Evolutionary conservation across 2,329 filamentous ascomycete species (phyloP).

Genomic region (Aureobasidium namibiae): DNA sequence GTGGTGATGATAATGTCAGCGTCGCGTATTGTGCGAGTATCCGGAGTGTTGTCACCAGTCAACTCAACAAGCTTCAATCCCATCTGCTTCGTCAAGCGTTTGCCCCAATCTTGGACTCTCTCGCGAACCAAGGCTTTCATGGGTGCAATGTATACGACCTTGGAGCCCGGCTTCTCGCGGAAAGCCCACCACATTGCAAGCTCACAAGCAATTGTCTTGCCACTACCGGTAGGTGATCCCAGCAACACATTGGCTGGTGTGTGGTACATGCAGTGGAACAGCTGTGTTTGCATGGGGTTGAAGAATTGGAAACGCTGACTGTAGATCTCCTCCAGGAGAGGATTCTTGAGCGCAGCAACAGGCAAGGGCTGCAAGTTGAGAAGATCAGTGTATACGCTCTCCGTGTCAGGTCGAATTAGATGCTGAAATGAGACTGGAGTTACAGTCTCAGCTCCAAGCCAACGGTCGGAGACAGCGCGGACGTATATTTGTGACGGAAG

Average conservation of each 20-base stretch:
- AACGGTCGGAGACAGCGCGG: constrained; percentile 85
- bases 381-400: constrained; percentile 93
- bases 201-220: constrained; percentile 93
- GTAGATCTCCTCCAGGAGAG: constrained; percentile 80
- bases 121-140: constrained; percentile 99
- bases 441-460: constrained; percentile 94
- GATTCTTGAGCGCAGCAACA: constrained; percentile 79
- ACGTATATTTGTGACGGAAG: constrained; percentile 95
- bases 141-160: constrained; percentile 97
- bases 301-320: constrained; percentile 86
- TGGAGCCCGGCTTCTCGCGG: constrained; percentile 84
- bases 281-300: constrained; percentile 98
- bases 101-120: constrained; percentile 89
- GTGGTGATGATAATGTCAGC: constrained; percentile 98
- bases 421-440: constrained; percentile 95
- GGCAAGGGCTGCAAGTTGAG: constrained; percentile 85
- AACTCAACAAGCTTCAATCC: constrained; percentile 88
- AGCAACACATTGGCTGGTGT: constrained; percentile 86
- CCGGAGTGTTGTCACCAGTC: constrained; percentile 95
- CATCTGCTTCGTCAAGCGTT: constrained; percentile 70
- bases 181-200: constrained; percentile 99
- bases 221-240: constrained; percentile 92
- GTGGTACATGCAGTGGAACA: constrained; percentile 94
- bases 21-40: constrained; percentile 88
- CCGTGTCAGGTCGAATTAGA: constrained; percentile 91